Evolutionary conservation across 306 rosid species (phyloP).

Genomic region (Argentina anserina): DNA sequence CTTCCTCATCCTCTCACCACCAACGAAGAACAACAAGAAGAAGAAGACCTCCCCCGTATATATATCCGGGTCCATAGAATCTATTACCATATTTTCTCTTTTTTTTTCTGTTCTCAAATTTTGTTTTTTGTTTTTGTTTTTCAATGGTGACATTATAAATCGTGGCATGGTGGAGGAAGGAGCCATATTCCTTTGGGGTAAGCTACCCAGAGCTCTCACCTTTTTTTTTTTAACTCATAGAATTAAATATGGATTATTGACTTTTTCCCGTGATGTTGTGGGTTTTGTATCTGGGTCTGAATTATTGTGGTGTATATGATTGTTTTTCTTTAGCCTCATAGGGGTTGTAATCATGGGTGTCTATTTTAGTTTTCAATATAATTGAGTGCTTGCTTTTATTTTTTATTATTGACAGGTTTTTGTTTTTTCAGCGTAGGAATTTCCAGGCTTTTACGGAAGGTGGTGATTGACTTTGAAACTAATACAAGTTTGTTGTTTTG

Average conservation of each 20-base stretch:
- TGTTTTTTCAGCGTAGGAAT: conserved; percentile 32
- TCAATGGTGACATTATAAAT: conserved; percentile 15
- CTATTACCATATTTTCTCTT: neutral
- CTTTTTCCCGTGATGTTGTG: conserved; percentile 1
- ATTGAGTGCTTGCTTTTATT: conserved; percentile 5
- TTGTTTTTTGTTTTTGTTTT: no score
- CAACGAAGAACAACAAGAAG: neutral
- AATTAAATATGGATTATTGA: neutral
- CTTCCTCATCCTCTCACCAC: neutral
- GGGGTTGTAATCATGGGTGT: conserved; percentile 29
- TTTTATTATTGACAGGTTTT: conserved; percentile 18
- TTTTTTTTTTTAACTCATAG: neutral
- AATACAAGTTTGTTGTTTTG: conserved; percentile 23
- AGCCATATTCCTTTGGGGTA: conserved; percentile 35
- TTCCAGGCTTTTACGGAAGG: conserved; percentile 70
- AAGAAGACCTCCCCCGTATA: conserved; percentile 6
- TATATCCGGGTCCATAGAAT: conserved; percentile 21
- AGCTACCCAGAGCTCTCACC: neutral
- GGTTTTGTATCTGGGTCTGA: conserved; percentile 25
- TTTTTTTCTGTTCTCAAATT: no score
- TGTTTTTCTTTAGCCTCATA: conserved; percentile 21
- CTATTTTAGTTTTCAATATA: conserved; percentile 23
- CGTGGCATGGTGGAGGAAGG: conserved; percentile 30
- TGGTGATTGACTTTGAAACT: conserved; percentile 61
- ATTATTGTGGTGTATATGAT: conserved; percentile 21